A percentile compares a stretch with the other conserved stretches of the same genome.
Evolutionary conservation across 768 basidiomycete genomes (phyloP).

Genomic region (Ramaria sp.): DNA sequence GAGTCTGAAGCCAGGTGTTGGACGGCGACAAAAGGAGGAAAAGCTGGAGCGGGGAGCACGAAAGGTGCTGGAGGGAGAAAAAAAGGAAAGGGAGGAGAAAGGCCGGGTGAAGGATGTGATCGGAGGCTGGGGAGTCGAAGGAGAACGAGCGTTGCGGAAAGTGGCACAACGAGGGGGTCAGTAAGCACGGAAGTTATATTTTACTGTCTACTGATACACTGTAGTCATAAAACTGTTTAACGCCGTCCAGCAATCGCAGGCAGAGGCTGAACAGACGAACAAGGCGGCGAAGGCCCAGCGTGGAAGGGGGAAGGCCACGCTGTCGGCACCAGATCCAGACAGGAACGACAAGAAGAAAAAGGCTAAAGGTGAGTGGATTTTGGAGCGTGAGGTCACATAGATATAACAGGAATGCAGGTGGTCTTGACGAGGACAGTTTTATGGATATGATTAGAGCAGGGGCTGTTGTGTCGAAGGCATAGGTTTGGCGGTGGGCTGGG

Average conservation of each 20-base stretch:
- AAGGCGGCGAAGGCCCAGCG: constrained; percentile 51
- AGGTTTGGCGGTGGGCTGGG: no score
- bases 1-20: constrained; percentile 68
- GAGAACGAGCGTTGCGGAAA: constrained; percentile 17
- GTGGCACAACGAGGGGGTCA: constrained; percentile 18
- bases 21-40: constrained; percentile 59
- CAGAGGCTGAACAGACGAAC: constrained; percentile 36
- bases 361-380: constrained; percentile 28
- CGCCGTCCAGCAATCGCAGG: constrained; percentile 73
- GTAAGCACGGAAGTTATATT: constrained; percentile 11
- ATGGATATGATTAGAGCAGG: constrained; percentile 78
- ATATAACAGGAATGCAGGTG: neutral
- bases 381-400: neutral
- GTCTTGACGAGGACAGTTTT: constrained; percentile 63
- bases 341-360: constrained; percentile 36
- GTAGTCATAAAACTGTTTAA: constrained; percentile 82
- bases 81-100: constrained; percentile 17
- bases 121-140: constrained; percentile 19
- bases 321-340: constrained; percentile 53
- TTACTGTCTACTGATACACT: neutral
- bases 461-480: constrained; percentile 58
- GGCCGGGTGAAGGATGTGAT: constrained; percentile 17
- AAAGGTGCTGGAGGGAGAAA: constrained; percentile 27
- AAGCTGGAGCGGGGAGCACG: constrained; percentile 65
- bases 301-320: constrained; percentile 63